Base-by-base conservation (phyloP, 176 grass and related monocot species). In the Aegilops longissima region DNA sequence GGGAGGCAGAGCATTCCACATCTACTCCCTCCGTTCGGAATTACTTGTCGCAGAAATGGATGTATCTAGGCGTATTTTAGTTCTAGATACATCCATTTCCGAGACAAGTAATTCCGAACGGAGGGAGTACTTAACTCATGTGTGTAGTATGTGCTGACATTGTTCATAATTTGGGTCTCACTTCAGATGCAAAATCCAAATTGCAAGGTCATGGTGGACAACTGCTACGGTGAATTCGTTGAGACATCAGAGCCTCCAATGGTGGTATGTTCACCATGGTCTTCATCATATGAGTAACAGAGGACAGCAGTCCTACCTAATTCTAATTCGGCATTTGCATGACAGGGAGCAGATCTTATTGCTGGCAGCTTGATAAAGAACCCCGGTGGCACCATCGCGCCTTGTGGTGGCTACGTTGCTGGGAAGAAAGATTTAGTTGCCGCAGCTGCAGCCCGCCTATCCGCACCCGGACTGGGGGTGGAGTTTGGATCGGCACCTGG, bases 151-250 rank as follows among this genome's bases (percentile, higher is more conserved):
- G 14, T 40, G 4, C 64, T 80, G 13, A 45, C 10, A 33, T 61
- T 82, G 16, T 4, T 16, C 6, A 44, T 62, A 36, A 3, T 73
- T 66, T 85, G 69, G 10, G 77, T 56, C 78, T 63, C 49, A 24
- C 40, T 49, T 21, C 91, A 98, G 93, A 52, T 49, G 79, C 92
- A 98, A 80, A 98, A 94, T 82, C 86, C 85, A 80, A 77, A 94
- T 68, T 98, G 93, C 88, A 89, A 91, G 86, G 93, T 96, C 27
- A 96, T 98, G 93, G 96, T 98, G 36, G 96, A 94, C 79, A 98
- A 98, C 84, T 98, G 96, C 83, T 98, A 98, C 67, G 93, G 96
- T 74, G 96, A 98, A 93, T 98, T 98, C 62, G 96, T 95, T 24
- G 96, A 98, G 82, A 91, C 82, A 59, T 82, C 66, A 5, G 93